Evolutionary conservation across 139 green algal species (phyloP).

Genomic region (Picochlorum sp.): DNA sequence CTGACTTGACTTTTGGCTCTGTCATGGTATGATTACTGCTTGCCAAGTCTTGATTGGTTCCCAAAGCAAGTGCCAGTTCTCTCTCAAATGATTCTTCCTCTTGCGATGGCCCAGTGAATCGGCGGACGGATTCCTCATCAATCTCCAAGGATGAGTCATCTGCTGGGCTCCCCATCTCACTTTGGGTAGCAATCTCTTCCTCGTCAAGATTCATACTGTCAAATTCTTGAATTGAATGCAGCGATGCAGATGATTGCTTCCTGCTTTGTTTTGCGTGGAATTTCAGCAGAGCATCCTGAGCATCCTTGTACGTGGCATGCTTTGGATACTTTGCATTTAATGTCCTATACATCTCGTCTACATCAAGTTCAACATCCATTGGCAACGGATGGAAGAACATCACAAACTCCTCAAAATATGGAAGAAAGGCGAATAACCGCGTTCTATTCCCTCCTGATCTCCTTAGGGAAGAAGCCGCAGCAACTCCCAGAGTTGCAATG

Average conservation of each 20-base stretch:
- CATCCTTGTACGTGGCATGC: constrained; percentile 45
- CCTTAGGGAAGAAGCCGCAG: constrained; percentile 48
- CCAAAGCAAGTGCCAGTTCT: constrained; percentile 47
- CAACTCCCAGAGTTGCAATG: constrained; percentile 70
- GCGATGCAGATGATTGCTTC: constrained; percentile 2
- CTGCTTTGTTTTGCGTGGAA: constrained; percentile 45
- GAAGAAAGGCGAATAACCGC: constrained; percentile 65
- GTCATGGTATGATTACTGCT: not conserved
- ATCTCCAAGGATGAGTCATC: constrained; percentile 21
- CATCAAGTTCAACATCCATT: constrained; percentile 85
- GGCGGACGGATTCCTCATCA: not conserved
- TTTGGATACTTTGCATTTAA: constrained; percentile 26
- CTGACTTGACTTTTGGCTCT: not conserved
- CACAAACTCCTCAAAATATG: constrained; percentile 84
- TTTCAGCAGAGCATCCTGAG: constrained; percentile 42
- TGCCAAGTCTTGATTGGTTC: constrained; percentile 10
- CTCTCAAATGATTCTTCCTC: constrained; percentile 66
- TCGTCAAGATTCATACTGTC: not conserved
- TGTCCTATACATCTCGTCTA: constrained; percentile 75
- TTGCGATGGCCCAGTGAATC: too few relatives aligned
- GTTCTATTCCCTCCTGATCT: not conserved
- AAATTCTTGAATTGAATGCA: too few relatives aligned
- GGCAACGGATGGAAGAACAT: constrained; percentile 70
- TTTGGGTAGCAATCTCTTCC: not conserved
- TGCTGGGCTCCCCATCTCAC: constrained; percentile 12